Evolutionary conservation across 441 rosid species (phyloP).

Genomic region (Adansonia gregorii): DNA sequence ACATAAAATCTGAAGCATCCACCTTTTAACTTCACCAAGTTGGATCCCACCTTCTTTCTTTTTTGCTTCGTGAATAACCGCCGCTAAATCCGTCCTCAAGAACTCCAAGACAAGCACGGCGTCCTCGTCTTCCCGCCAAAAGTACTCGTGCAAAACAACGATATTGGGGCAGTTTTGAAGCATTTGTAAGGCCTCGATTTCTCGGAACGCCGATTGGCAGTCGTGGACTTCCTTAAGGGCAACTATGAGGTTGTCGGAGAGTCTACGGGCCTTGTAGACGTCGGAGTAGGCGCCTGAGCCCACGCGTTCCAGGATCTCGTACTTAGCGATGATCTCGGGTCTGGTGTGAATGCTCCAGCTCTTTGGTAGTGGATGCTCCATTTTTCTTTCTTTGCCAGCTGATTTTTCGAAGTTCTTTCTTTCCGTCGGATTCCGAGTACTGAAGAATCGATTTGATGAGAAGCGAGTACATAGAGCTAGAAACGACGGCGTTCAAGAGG

Average conservation of each 20-base stretch:
- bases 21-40: slow-evolving; percentile 73
- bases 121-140: slow-evolving; percentile 93
- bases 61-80: slow-evolving; percentile 63
- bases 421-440: neutral
- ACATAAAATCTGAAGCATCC: slow-evolving; percentile 88
- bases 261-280: slow-evolving; percentile 81
- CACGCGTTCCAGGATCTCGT: slow-evolving; percentile 80
- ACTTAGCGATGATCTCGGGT: slow-evolving; percentile 77
- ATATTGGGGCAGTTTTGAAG: slow-evolving; percentile 76
- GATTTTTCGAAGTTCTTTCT: neutral
- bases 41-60: slow-evolving; percentile 42
- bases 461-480: neutral
- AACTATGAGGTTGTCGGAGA: slow-evolving; percentile 68
- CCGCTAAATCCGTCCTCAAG: slow-evolving; percentile 68
- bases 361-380: slow-evolving; percentile 60
- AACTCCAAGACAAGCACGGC: slow-evolving; percentile 89
- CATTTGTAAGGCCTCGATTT: slow-evolving; percentile 80
- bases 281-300: slow-evolving; percentile 97
- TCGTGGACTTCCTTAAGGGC: slow-evolving; percentile 99
- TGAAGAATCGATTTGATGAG: neutral
- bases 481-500: neutral
- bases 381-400: neutral
- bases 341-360: slow-evolving; percentile 99
- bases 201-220: slow-evolving; percentile 90
- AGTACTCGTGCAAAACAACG: slow-evolving; percentile 80